Evolutionary conservation across 768 basidiomycete species (phyloP).

Genomic region (Suillus clintonianus): DNA sequence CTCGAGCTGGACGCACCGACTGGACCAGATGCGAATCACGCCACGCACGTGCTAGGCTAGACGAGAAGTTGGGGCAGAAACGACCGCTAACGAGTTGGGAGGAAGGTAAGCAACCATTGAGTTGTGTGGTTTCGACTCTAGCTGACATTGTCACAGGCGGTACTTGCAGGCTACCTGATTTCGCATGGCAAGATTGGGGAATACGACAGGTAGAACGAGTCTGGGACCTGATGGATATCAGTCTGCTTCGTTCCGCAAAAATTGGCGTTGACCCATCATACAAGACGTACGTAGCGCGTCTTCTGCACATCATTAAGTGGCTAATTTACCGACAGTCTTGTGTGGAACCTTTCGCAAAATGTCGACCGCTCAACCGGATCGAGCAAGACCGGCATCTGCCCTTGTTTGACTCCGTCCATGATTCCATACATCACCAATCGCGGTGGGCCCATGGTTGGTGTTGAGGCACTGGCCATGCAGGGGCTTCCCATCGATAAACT

Average conservation of each 20-base stretch:
- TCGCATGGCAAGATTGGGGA: slow-evolving; percentile 94
- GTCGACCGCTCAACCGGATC: slow-evolving; percentile 90
- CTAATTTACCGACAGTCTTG: slow-evolving; percentile 50
- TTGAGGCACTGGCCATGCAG: slow-evolving; percentile 92
- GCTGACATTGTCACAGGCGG: slow-evolving; percentile 50
- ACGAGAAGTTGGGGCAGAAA: slow-evolving; percentile 79
- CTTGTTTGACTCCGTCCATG: slow-evolving; percentile 95
- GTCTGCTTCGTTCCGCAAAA: slow-evolving; percentile 75
- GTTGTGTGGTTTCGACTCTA: neutral
- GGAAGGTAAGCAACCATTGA: slow-evolving; percentile 56
- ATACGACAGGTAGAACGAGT: slow-evolving; percentile 92
- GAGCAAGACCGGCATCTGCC: slow-evolving; percentile 79
- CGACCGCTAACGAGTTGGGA: slow-evolving; percentile 93
- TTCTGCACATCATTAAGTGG: neutral
- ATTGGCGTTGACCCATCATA: slow-evolving; percentile 83
- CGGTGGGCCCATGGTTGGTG: slow-evolving; percentile 92
- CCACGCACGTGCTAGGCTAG: slow-evolving; percentile 83
- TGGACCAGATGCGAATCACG: slow-evolving; percentile 94
- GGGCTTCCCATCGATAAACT: slow-evolving; percentile 92
- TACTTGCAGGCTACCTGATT: slow-evolving; percentile 82
- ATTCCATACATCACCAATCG: slow-evolving; percentile 96
- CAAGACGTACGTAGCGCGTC: slow-evolving; percentile 67
- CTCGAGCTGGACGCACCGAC: slow-evolving; percentile 75
- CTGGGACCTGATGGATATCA: slow-evolving; percentile 95
- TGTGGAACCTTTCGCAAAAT: slow-evolving; percentile 97